Evolutionary conservation across 257 asterid species (phyloP), one percentile per base, ranked within the genome.

Genomic region (Misopates orontium): DNA sequence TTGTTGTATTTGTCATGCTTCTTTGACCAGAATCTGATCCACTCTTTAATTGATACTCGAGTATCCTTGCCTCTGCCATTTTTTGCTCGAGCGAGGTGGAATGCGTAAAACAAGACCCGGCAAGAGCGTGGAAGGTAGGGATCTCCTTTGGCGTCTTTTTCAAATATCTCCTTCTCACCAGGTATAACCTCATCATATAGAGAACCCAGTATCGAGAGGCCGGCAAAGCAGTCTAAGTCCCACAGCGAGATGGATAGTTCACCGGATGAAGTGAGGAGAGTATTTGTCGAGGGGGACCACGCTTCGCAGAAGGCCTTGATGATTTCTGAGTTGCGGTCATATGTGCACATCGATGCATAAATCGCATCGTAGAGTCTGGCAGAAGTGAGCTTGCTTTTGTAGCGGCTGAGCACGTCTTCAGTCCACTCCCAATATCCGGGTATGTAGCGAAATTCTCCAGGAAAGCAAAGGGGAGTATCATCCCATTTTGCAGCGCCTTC

Each of bases 221-320:
- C 40, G 17, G 17, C 12, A n/a, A 20, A 15, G 15, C n/a, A 21
- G 4, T 19, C 16, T 1, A 53, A 12, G 16, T 53, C 58, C 32
- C 58, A 53, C 7, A 53, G 12, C 1, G 58, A 18, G 3, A 53
- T 18, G 0, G 20, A 53, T 10, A 53, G 24, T 14, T 52, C 57
- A 8, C 58, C 58, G 22, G 10, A 10, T 9, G 58, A 52, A 1
- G 25, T 52, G 15, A 17, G 32, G 4, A 52, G 11, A 0, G 58
- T 52, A 1, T 52, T 52, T 18, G 58, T 52, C 6, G 4, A 9
- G 0, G 31, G 58, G 5, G 17, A 22, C 60, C 40, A 54, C 8
- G 60, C 60, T 10, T 54, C 60, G 40, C 60, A 54, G 5, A 54
- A 54, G 6, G 60, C 14, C 11, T 54, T 54, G 17, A 54, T 20